Evolutionary conservation across 1,139 yeast species (phyloP), one percentile per base, ranked within the genome.

Genomic region (Suhomyces taliae): DNA sequence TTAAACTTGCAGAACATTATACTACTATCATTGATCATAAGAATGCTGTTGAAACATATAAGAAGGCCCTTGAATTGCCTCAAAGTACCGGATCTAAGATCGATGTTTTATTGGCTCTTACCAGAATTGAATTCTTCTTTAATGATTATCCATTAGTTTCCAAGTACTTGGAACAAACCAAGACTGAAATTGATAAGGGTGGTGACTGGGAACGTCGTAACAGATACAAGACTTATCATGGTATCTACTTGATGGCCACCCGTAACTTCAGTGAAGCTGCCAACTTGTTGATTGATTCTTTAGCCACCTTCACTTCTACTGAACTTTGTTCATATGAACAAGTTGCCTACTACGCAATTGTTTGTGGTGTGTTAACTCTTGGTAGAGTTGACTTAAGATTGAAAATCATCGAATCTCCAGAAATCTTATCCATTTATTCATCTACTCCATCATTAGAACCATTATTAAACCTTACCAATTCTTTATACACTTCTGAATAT

Each of bases 201-300:
- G 99, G 99, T 50, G 99, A 93, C 66, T 93, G 99, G 99, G 99
- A 95, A 70, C 88, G 99, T 67, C 83, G 97, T 62, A 93, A 95
- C 71, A 77, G 97, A 58, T 90, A 82, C 74, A 93, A 95, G 72
- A 90, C 98, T 7, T 95, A 93, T 69, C 72, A 81, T 53, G 99
- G 99, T 24, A 78, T 93, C 46, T 89, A 89, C 65, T 74, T 82
- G 43, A 72, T 93, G 78, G 87, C 96, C 12, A 85, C 93, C 27
- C 82, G 99, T 60, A 84, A 90, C 60, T 95, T 95, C 61, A 72
- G 73, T 32, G 95, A 89, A 57, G 97, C 95, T 1, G 83, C 97
- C 4, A 81, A 82, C 50, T 73, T 91, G 55, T 78, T 95, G 60
- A 88, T 89, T 56, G 99, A 91, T 65, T 86, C 96, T 11, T 78